These are phyloP conservation scores for Tilletia caries DNA, from an alignment of 1,284 basidiomycete genomes.

Conservation along the genomic window DNA sequence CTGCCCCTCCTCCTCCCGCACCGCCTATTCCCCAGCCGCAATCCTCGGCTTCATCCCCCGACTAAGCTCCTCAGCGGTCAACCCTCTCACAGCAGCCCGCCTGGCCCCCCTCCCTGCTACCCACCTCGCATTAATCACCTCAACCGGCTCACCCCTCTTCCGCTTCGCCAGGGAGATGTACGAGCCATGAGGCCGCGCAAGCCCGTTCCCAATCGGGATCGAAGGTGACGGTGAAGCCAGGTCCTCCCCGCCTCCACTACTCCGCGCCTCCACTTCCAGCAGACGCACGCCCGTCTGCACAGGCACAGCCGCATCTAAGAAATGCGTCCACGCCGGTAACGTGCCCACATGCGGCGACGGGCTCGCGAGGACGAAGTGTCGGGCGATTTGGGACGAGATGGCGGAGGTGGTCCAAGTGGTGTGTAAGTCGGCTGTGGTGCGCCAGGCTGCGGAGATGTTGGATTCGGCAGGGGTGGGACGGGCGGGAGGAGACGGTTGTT, in stretches of 20 bases:
- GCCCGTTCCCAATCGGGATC: slow-evolving; percentile 34
- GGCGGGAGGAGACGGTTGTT: not conserved
- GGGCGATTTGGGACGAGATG: slow-evolving; percentile 34
- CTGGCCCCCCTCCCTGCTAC: slow-evolving; percentile 26
- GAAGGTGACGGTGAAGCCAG: not conserved
- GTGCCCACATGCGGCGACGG: slow-evolving; percentile 10
- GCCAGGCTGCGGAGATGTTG: slow-evolving; percentile 14
- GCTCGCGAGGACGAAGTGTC: slow-evolving; percentile 42
- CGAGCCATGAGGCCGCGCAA: slow-evolving; percentile 17
- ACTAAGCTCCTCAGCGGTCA: slow-evolving; percentile 12
- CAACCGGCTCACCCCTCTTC: slow-evolving; percentile 25
- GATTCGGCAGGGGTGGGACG: not conserved
- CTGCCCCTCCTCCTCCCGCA: not conserved
- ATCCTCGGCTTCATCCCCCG: slow-evolving; percentile 1
- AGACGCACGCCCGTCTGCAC: too few species aligned
- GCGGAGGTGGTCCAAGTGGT: slow-evolving; percentile 34
- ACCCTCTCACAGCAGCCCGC: slow-evolving; percentile 17
- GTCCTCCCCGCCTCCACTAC: not conserved
- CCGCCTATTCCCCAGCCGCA: not conserved
- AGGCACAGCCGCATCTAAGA: slow-evolving; percentile 15
- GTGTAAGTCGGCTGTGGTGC: slow-evolving; percentile 23
- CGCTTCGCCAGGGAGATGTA: slow-evolving; percentile 22
- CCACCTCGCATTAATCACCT: slow-evolving; percentile 29
- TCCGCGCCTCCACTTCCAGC: not conserved
- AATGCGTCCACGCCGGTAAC: slow-evolving; percentile 15